phyloP scores from a whole-genome alignment of 106 monocot genomes.

The Allium cepa region DNA sequence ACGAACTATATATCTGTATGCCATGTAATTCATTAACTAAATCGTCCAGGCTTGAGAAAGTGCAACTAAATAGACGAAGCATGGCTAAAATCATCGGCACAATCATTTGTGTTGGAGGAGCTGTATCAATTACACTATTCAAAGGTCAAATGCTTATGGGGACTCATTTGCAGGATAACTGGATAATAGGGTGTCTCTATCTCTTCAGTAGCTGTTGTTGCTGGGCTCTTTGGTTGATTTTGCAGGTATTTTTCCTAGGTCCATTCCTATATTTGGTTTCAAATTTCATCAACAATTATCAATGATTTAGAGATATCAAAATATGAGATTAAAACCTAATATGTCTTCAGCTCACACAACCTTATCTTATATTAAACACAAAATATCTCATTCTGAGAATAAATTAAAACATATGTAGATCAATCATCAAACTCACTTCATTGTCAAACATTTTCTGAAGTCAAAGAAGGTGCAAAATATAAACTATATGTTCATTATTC shows the following conservation, averaged over 20 bases:
- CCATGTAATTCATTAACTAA: no score
- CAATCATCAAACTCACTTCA: no score
- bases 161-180: conserved; percentile 11
- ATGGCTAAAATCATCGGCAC: conserved; percentile 54
- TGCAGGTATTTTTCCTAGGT: conserved; percentile 29
- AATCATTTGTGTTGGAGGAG: conserved; percentile 42
- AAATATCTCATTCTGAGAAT: no score
- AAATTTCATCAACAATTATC: no score
- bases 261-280: not conserved
- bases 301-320: no score
- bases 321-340: no score
- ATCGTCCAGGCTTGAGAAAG: conserved; percentile 33
- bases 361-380: not conserved
- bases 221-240: conserved; percentile 60
- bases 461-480: not conserved
- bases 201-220: conserved; percentile 42
- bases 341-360: no score
- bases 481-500: not conserved
- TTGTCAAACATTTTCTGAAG: no score
- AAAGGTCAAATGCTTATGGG: conserved; percentile 35
- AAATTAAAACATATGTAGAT: not conserved
- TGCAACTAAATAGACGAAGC: conserved; percentile 29
- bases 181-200: conserved; percentile 33
- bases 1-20: no score
- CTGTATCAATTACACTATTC: conserved; percentile 28